A percentile compares a stretch with the other conserved stretches of the same genome.
Evolutionary conservation across 148 eudicot species (phyloP).

Genomic region (Amaranthus palmeri): DNA sequence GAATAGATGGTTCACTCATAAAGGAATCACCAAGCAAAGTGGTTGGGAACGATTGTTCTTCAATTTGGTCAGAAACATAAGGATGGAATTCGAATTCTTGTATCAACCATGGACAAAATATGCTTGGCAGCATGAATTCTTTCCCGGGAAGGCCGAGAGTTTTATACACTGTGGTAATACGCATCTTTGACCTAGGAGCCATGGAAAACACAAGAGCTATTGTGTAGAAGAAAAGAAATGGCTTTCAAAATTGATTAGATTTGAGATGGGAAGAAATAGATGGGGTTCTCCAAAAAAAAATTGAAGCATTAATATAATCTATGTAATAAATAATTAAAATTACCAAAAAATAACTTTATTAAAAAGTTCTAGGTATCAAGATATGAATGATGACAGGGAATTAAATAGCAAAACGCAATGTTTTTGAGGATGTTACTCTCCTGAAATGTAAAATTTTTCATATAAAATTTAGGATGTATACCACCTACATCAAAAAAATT

Average conservation of each 20-base stretch:
- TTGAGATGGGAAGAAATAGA: conserved; percentile 7
- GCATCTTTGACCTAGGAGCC: conserved; percentile 1
- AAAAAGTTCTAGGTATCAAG: conserved; percentile 4
- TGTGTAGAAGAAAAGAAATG: conserved; percentile 4
- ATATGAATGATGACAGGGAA: conserved; percentile 1
- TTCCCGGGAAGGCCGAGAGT: conserved; percentile 14
- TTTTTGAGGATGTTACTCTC: not conserved
- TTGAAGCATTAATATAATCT: not conserved
- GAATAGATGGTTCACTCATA: conserved; percentile 21
- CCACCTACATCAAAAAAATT: not conserved
- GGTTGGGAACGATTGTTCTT: conserved; percentile 17
- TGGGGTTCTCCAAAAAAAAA: not conserved
- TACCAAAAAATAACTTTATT: not conserved
- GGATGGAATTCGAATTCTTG: conserved; percentile 17
- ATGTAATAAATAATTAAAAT: not conserved
- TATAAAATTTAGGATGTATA: not conserved
- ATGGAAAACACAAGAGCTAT: not conserved
- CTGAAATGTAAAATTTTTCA: not conserved
- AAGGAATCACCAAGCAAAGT: conserved; percentile 21
- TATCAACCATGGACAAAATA: conserved; percentile 19
- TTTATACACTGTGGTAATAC: conserved; percentile 3
- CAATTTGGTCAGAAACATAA: conserved; percentile 9
- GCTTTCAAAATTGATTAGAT: not conserved
- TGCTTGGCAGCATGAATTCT: conserved; percentile 26
- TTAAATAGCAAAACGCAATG: conserved; percentile 14